Evolutionary conservation across 768 basidiomycete species (phyloP).

Genomic region (Phlegmacium glaucopus): DNA sequence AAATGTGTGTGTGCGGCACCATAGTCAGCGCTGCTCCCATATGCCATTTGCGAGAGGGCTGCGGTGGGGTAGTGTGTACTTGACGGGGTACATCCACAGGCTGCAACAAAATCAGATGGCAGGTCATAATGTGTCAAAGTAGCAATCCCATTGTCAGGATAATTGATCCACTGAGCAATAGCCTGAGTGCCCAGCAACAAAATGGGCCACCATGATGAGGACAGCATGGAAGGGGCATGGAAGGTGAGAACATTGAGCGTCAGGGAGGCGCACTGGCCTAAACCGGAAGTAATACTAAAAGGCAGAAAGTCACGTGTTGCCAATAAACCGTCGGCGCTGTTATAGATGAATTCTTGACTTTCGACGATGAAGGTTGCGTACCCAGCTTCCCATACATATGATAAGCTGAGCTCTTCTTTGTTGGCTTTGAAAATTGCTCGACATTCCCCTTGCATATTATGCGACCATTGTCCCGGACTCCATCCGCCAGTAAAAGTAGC

Average conservation of each 20-base stretch:
- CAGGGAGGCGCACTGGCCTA: no score
- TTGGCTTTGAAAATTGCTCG: conserved; percentile 78
- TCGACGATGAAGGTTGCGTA: conserved; percentile 64
- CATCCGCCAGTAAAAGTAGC: conserved; percentile 58
- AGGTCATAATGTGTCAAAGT: conserved; percentile 78
- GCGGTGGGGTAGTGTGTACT: conserved; percentile 77
- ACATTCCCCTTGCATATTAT: conserved; percentile 68
- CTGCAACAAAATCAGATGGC: conserved; percentile 54
- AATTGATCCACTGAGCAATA: conserved; percentile 54
- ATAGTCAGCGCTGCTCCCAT: conserved; percentile 67
- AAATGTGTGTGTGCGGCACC: conserved; percentile 28
- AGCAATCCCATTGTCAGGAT: conserved; percentile 58
- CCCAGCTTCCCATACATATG: conserved; percentile 54
- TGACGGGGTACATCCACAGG: conserved; percentile 71
- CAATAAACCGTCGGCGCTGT: background rate
- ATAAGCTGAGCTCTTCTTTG: conserved; percentile 45
- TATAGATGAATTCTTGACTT: no score
- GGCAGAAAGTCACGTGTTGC: conserved; percentile 1
- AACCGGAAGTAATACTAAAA: no score
- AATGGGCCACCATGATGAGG: no score
- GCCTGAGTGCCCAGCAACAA: no score
- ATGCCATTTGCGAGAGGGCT: conserved; percentile 78
- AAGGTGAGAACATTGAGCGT: no score
- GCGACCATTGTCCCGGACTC: conserved; percentile 66
- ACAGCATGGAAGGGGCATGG: no score